Base-by-base conservation (phyloP, 1,284 basidiomycete genomes). In the Coriolopsis trogii region DNA sequence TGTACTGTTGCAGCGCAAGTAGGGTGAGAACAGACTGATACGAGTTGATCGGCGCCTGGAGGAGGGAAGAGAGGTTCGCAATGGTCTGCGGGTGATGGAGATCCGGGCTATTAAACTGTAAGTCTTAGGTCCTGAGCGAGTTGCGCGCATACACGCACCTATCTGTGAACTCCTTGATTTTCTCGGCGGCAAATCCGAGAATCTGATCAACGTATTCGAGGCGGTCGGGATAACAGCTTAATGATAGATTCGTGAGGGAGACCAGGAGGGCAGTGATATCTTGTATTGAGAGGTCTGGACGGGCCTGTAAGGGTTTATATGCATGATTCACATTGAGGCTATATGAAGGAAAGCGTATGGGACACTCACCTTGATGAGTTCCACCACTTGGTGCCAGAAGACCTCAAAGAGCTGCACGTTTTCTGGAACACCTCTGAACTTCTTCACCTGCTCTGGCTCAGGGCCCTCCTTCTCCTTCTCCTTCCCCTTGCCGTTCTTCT, bases 361-460 rank as follows among this genome's bases (percentile, higher is more conserved):
- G 24, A 1, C 10, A 64, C 73, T 20, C 50, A 91, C 93, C 81
- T 95, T 95, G 76, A 98, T 95, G 29, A 98, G 82, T 67, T 95
- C 89, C 7, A 97, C 94, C n/a, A 98, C 91, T 69, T 98, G 95
- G 59, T 92, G 87, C 95, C 95, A 98, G 71, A 98, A 98, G 10
- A 98, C 93, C 68, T 98, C 95, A 59, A 98, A 98, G 46, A 98
- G 71, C 64, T 87, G 89, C 28, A 95, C 94, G 61, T 96, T 82
- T 69, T 94, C 90, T 6, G 95, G 95, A 41, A 98, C 87, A 24
- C 95, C 95, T 66, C 95, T 78, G 74, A 95, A 97, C 69, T 93
- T 93, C 64, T 79, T 81, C 39, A 84, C 78, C 41, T 76, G 73
- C 33, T 56, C 47, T 26, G 41, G 42, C 48, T 53, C 53, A 2